These are phyloP conservation scores for Acanthamoeba castellanii DNA, from an alignment of 208 protist species.

Conservation along the genomic window DNA sequence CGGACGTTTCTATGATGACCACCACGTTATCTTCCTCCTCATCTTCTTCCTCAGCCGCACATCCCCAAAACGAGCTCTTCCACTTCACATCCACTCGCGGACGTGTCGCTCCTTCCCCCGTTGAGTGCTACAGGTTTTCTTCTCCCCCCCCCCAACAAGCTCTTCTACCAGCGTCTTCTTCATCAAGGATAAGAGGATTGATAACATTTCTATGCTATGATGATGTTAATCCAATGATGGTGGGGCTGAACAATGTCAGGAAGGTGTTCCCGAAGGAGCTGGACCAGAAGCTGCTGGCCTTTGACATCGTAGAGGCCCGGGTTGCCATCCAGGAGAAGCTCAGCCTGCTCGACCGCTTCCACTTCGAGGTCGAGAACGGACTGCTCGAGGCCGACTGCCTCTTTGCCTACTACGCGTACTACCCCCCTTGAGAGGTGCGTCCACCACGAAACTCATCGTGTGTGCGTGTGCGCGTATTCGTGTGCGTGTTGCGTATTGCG, in stretches of 20 bases:
- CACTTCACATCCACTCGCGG: no score
- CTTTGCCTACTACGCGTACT: neutral
- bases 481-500: no score
- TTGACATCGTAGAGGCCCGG: neutral
- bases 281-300: neutral
- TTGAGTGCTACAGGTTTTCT: neutral
- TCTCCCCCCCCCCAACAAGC: no score
- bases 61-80: neutral
- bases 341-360: neutral
- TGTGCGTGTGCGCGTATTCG: no score
- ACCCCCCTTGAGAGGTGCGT: neutral
- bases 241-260: neutral
- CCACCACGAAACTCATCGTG: no score
- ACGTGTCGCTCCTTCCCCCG: neutral
- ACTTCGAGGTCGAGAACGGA: neutral
- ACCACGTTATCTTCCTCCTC: neutral
- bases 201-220: no score
- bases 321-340: slow-evolving; percentile 7
- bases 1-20: neutral
- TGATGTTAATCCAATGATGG: no score
- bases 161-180: no score
- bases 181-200: no score
- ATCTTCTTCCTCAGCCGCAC: neutral
- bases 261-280: neutral
- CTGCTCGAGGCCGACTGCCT: neutral